Evolutionary conservation across 345 rosid genomes (phyloP), one percentile per base, ranked within the genome.

Genomic region (Aquilaria malaccensis): DNA sequence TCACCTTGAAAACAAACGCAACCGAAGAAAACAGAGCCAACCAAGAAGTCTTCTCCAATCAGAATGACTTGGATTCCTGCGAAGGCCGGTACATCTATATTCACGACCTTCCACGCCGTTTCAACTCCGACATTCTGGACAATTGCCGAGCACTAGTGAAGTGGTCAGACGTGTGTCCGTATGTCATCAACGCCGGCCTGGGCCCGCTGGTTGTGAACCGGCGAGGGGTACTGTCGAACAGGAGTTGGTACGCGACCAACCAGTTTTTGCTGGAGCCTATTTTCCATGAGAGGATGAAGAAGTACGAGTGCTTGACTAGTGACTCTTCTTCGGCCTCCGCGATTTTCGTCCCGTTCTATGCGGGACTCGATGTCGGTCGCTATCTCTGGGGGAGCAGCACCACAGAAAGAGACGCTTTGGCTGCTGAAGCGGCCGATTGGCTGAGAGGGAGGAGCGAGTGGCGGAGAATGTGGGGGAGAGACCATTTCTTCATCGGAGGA

Each of bases 401-500:
- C 3, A 68, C 74, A 10, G 64, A 54, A 3, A 70, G 87, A 72
- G 89, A 86, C 45, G 61, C 75, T 33, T 62, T 68, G 32, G 81
- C 74, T 46, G 47, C 32, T 37, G 75, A 74, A 13, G 13, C 80
- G 3, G 69, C 56, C 0, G 32, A 33, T 11, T 84, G 87, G 84
- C 73, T 86, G 0, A 54, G 32, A 11, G 15, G 56, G 41, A 68
- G 70, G 41, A 67, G 78, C 0, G 84, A 80, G 65, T 86, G 89
- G 93, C 75, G 73, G 33, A 76, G 51, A 49, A 64, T 74, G 83
- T 71, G 32, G 59, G 93, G 93, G 12, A 49, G 66, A 63, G 87
- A 86, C 72, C 89, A 86, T 70, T 83, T 83, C 72, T 56, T 81
- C 2, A 76, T 84, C n/a, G 70, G 80, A 2, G 89, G 93, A 13